These are phyloP conservation scores for Phytophthora sp. DNA, from an alignment of 352 stramenopile species.

Conservation along the genomic window DNA sequence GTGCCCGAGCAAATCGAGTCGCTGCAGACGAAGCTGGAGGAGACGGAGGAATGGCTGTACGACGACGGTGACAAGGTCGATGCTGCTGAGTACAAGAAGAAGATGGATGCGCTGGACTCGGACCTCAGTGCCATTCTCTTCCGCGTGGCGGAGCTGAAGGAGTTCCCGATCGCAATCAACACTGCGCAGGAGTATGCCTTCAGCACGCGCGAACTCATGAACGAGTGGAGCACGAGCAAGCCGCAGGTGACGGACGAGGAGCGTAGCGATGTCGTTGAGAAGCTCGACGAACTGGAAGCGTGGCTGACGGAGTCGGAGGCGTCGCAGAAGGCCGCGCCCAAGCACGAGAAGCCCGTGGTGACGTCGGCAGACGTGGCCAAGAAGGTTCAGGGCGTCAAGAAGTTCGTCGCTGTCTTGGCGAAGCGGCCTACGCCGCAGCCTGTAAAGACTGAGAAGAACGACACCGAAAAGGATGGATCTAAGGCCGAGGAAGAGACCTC, in stretches of 20 bases:
- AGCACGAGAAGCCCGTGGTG: slow-evolving; percentile 85
- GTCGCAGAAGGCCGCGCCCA: slow-evolving; percentile 65
- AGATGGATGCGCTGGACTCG: slow-evolving; percentile 79
- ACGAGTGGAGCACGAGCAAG: slow-evolving; percentile 64
- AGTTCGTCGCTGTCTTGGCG: slow-evolving; percentile 77
- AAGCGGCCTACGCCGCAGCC: slow-evolving; percentile 79
- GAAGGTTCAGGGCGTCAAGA: slow-evolving; percentile 88
- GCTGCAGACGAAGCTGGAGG: slow-evolving; percentile 70
- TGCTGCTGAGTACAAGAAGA: slow-evolving; percentile 85
- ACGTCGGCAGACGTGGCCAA: slow-evolving; percentile 86
- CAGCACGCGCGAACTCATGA: slow-evolving; percentile 68
- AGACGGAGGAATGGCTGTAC: slow-evolving; percentile 94
- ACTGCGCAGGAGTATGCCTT: slow-evolving; percentile 66
- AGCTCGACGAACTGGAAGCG: slow-evolving; percentile 80
- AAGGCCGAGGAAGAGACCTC: slow-evolving; percentile 38
- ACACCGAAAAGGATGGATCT: slow-evolving; percentile 41
- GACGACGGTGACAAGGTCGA: slow-evolving; percentile 92
- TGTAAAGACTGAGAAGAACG: slow-evolving; percentile 47
- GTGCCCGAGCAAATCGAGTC: slow-evolving; percentile 89
- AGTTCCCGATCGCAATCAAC: slow-evolving; percentile 84
- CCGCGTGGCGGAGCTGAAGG: slow-evolving; percentile 85
- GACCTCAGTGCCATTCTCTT: slow-evolving; percentile 91
- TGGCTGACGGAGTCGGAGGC: slow-evolving; percentile 84
- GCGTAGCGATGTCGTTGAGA: slow-evolving; percentile 84
- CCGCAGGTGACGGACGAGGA: slow-evolving; percentile 93